Percentiles rank a stretch among this genome's conserved stretches.
phyloP scores from a whole-genome alignment of 768 basidiomycete genomes.

The Exidia glandulosa region DNA sequence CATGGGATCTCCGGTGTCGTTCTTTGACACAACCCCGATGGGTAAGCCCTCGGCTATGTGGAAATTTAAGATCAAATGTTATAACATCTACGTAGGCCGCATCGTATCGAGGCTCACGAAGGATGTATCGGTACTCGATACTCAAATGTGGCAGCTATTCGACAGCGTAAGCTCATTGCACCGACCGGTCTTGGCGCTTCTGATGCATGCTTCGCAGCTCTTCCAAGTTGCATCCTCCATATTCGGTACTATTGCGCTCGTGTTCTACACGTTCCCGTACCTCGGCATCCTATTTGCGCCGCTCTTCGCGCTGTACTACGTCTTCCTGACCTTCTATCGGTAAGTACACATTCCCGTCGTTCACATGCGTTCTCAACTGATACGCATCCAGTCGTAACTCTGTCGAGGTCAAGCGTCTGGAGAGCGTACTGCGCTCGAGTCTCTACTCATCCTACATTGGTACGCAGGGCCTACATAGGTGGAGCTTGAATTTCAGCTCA shows the following conservation, averaged over 20 bases:
- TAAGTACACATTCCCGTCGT: conserved; percentile 1
- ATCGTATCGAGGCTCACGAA: conserved; percentile 49
- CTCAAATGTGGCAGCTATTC: not conserved
- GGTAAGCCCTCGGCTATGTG: conserved; percentile 26
- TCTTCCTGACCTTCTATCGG: conserved; percentile 45
- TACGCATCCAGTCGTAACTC: conserved; percentile 29
- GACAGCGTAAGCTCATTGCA: not conserved
- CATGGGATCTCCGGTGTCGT: conserved; percentile 48
- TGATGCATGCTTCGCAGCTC: conserved; percentile 20
- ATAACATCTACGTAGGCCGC: conserved; percentile 27
- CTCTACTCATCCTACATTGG: conserved; percentile 52
- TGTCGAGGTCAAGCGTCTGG: conserved; percentile 56
- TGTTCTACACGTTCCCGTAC: conserved; percentile 57
- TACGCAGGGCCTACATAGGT: conserved; percentile 11
- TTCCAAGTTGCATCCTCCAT: conserved; percentile 31
- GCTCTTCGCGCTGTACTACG: conserved; percentile 39
- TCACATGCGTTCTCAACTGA: not conserved
- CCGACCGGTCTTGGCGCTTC: not conserved
- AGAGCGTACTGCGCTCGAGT: conserved; percentile 47
- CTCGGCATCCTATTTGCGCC: conserved; percentile 56
- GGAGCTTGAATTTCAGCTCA: not conserved
- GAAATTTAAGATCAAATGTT: not conserved
- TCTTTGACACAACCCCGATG: conserved; percentile 66
- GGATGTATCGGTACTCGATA: conserved; percentile 16
- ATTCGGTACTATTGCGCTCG: conserved; percentile 45